A percentile compares a stretch with the other conserved stretches of the same genome.
Evolutionary conservation across 2,329 filamentous ascomycete genomes (phyloP).

Genomic region (Apiospora sp.): DNA sequence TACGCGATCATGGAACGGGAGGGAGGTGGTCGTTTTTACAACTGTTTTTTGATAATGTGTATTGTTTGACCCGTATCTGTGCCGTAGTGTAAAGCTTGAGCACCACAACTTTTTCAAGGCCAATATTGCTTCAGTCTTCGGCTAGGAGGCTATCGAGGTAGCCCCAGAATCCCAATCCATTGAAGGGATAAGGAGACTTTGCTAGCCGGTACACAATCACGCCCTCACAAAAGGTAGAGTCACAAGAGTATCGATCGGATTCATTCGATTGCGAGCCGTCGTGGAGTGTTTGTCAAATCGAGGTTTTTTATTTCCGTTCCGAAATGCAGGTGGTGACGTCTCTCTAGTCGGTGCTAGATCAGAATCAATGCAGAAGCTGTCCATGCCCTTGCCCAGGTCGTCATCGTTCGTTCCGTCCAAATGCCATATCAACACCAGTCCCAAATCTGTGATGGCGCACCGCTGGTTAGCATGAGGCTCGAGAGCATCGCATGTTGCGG

Average conservation of each 20-base stretch:
- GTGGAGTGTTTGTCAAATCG: slow-evolving; percentile 23
- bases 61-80: slow-evolving; percentile 73
- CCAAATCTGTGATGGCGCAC: slow-evolving; percentile 13
- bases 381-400: slow-evolving; percentile 24
- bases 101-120: slow-evolving; percentile 69
- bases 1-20: neutral
- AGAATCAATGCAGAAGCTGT: slow-evolving; percentile 39
- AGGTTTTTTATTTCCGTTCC: slow-evolving; percentile 29
- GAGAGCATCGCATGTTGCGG: slow-evolving; percentile 37
- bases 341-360: slow-evolving; percentile 39
- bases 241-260: slow-evolving; percentile 22
- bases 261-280: slow-evolving; percentile 16
- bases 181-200: slow-evolving; percentile 60
- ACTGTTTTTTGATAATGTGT: slow-evolving; percentile 13
- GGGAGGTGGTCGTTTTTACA: neutral
- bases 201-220: slow-evolving; percentile 54
- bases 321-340: slow-evolving; percentile 28
- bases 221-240: slow-evolving; percentile 19
- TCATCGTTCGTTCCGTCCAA: slow-evolving; percentile 35
- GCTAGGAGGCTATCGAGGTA: slow-evolving; percentile 65
- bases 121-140: slow-evolving; percentile 60
- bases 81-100: slow-evolving; percentile 62
- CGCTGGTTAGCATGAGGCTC: slow-evolving; percentile 13
- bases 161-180: slow-evolving; percentile 63
- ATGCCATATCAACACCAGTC: slow-evolving; percentile 36